Evolutionary conservation across 1,284 basidiomycete species (phyloP).

Genomic region (Pholiota adiposa): DNA sequence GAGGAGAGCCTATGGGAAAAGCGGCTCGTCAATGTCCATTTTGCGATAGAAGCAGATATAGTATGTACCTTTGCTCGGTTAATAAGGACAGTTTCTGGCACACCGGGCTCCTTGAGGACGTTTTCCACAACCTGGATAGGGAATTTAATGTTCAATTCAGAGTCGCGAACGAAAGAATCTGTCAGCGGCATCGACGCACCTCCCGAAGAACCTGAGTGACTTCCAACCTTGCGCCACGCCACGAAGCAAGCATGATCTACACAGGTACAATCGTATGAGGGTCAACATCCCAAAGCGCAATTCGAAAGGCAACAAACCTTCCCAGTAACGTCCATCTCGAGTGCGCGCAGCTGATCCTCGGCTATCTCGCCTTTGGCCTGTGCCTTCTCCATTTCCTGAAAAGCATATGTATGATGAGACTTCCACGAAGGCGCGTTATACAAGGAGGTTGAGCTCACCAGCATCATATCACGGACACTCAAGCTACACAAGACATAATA

Average conservation of each 20-base stretch:
- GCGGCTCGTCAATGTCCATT: constrained; percentile 4
- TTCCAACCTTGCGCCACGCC: constrained; percentile 93
- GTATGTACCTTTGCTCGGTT: constrained; percentile 79
- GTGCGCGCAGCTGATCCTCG: constrained; percentile 82
- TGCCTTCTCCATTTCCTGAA: constrained; percentile 87
- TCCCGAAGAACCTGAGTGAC: constrained; percentile 84
- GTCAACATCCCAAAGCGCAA: background rate
- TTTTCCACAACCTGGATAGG: constrained; percentile 69
- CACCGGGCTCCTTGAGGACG: constrained; percentile 78
- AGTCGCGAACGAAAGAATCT: background rate
- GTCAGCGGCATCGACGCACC: constrained; percentile 37
- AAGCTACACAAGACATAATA: constrained; percentile 44
- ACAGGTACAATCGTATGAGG: background rate
- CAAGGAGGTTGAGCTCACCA: constrained; percentile 33
- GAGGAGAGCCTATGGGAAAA: constrained; percentile 66
- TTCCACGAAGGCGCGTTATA: background rate
- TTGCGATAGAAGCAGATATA: background rate
- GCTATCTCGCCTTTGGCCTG: constrained; percentile 87
- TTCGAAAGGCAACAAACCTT: constrained; percentile 53
- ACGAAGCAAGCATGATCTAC: constrained; percentile 91
- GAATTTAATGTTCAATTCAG: background rate
- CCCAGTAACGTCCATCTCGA: constrained; percentile 95
- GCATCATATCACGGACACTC: constrained; percentile 70
- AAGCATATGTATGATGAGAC: constrained; percentile 8
- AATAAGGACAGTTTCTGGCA: constrained; percentile 70